These are phyloP conservation scores for Eucalyptus camaldulensis DNA, from an alignment of 345 rosid genomes.

Conservation along the genomic window DNA sequence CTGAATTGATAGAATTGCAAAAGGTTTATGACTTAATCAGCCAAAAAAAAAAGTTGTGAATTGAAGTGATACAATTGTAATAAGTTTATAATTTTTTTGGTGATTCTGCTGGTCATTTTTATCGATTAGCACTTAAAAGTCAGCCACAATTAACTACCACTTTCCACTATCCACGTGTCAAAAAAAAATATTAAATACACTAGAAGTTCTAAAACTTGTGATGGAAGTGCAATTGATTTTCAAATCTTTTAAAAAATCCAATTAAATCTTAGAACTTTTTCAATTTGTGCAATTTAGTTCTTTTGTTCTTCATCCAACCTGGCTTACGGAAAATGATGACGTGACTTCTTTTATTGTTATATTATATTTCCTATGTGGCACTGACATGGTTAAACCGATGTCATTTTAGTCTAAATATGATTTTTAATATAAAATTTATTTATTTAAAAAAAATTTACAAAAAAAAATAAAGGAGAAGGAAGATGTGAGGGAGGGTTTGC, in stretches of 20 bases:
- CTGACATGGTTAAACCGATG: fast-evolving
- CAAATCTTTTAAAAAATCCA: too few relatives aligned
- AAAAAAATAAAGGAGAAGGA: neutral
- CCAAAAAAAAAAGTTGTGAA: too few relatives aligned
- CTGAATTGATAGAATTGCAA: too few relatives aligned
- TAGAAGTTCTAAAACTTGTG: fast-evolving
- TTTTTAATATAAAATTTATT: too few relatives aligned
- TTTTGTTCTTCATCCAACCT: neutral
- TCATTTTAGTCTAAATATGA: too few relatives aligned
- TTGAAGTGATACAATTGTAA: too few relatives aligned
- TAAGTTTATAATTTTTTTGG: too few relatives aligned
- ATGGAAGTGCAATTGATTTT: too few relatives aligned
- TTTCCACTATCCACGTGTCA: neutral
- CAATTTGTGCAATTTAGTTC: neutral
- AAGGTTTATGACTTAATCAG: fast-evolving
- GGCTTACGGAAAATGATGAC: too few relatives aligned
- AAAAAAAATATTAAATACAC: neutral
- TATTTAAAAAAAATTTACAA: fast-evolving
- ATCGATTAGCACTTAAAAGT: neutral
- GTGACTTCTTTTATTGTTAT: too few relatives aligned
- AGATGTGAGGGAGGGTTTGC: neutral
- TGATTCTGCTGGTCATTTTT: neutral
- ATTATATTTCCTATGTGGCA: neutral
- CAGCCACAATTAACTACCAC: neutral
- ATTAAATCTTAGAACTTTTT: neutral